Conservation (phyloP, 2,329 filamentous ascomycete species). For the Sporothrix pseudoabietina region DNA sequence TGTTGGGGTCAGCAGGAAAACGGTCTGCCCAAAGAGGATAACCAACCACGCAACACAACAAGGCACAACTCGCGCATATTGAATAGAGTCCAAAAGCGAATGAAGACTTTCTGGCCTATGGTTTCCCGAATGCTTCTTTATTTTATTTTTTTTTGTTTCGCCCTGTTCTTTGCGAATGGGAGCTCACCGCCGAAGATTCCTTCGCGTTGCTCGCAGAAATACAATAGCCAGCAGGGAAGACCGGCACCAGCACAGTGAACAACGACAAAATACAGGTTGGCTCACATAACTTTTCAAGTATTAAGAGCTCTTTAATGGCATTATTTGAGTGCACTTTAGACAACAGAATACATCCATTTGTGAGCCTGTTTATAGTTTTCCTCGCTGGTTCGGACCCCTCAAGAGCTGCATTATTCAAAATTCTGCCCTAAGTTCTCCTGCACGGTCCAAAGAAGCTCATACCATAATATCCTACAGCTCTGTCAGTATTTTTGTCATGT, state of each 20-base stretch:
- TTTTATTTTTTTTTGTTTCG: not conserved
- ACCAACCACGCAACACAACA: slow-evolving; percentile 5
- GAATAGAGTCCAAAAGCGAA: too few relatives aligned
- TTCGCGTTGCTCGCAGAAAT: not conserved
- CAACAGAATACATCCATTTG: not conserved
- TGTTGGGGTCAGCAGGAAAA: slow-evolving; percentile 5
- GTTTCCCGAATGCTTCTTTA: not conserved
- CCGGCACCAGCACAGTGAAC: not conserved
- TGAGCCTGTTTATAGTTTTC: not conserved
- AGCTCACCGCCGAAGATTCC: not conserved
- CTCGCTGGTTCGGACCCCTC: not conserved
- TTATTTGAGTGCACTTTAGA: not conserved
- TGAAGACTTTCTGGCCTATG: not conserved
- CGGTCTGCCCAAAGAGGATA: slow-evolving; percentile 17
- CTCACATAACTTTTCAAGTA: not conserved
- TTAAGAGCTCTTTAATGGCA: too few relatives aligned
- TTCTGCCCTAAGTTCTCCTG: too few relatives aligned
- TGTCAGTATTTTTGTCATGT: not conserved
- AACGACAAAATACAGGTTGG: not conserved
- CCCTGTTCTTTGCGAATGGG: not conserved
- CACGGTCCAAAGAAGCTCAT: not conserved
- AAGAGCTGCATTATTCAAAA: not conserved
- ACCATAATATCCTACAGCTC: not conserved
- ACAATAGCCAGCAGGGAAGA: not conserved
- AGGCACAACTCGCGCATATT: not conserved